Conservation (phyloP, 805 yeast genomes). For the Candida caryicola region DNA sequence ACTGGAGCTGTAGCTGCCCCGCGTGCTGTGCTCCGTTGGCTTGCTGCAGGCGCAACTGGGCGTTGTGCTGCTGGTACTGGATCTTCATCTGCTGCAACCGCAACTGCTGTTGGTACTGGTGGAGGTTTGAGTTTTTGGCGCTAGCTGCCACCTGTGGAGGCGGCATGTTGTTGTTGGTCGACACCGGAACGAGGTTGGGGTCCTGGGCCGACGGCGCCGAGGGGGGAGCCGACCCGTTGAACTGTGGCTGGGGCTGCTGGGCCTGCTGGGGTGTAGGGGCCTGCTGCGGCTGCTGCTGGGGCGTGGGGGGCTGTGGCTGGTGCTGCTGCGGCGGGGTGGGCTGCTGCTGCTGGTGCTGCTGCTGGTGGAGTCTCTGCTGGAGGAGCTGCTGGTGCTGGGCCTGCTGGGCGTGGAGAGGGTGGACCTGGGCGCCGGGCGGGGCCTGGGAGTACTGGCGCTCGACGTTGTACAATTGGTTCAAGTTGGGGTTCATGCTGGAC, state of each 20-base stretch:
- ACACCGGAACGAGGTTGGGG: constrained; percentile 8
- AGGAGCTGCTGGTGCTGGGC: constrained; percentile 4
- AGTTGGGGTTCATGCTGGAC: constrained; percentile 36
- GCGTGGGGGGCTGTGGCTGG: constrained; percentile 4
- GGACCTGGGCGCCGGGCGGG: constrained; percentile 8
- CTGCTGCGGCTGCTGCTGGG: constrained; percentile 7
- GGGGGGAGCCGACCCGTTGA: background rate
- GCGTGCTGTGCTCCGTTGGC: background rate
- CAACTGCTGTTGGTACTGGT: constrained; percentile 15
- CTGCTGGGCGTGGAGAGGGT: constrained; percentile 5
- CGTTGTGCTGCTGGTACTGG: constrained; percentile 2
- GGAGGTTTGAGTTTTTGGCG: constrained; percentile 3
- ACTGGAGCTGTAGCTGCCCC: constrained; percentile 6
- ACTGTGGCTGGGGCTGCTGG: constrained; percentile 6
- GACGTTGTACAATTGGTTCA: constrained; percentile 26
- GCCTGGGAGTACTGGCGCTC: constrained; percentile 15
- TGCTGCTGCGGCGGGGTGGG: constrained; percentile 9
- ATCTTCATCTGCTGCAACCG: constrained; percentile 16
- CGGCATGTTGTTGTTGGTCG: constrained; percentile 9
- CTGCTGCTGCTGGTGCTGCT: constrained; percentile 10
- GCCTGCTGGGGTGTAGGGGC: constrained; percentile 7
- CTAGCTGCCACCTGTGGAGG: constrained; percentile 8
- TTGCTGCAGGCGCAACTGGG: background rate
- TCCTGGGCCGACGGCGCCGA: constrained; percentile 2
- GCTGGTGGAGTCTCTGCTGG: constrained; percentile 8